Evolutionary conservation across 495 filamentous ascomycete genomes (phyloP).

Genomic region (Penicillium simplicissimum): DNA sequence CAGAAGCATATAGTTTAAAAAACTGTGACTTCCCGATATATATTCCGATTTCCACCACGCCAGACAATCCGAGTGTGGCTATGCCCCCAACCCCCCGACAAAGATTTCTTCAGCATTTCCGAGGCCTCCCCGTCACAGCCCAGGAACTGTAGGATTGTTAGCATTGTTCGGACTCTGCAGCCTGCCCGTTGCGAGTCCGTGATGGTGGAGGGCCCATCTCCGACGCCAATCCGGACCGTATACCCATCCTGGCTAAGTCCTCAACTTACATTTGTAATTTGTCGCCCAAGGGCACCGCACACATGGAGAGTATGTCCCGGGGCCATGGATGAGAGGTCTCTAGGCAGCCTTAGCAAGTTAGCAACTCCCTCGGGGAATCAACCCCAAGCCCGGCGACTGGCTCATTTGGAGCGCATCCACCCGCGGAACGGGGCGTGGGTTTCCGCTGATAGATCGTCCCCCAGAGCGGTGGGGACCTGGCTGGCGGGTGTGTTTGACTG

Average conservation of each 20-base stretch:
- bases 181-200: too few relatives aligned
- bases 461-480: background rate
- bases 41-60: too few relatives aligned
- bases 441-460: slow-evolving; percentile 28
- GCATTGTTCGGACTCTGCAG: too few relatives aligned
- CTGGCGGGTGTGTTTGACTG: background rate
- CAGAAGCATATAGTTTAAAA: too few relatives aligned
- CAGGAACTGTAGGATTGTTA: too few relatives aligned
- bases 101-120: too few relatives aligned
- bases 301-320: slow-evolving; percentile 7
- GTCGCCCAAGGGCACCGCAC: slow-evolving; percentile 13
- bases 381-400: background rate
- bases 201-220: background rate
- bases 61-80: too few relatives aligned
- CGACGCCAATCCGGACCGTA: background rate
- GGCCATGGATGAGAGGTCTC: background rate
- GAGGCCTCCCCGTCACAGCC: too few relatives aligned
- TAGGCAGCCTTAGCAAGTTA: background rate
- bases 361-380: too few relatives aligned
- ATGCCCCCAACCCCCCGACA: too few relatives aligned
- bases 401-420: slow-evolving; percentile 13
- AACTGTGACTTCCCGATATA: too few relatives aligned
- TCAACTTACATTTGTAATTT: background rate
- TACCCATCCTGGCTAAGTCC: background rate
- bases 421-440: slow-evolving; percentile 24